phyloP scores from a whole-genome alignment of 495 filamentous ascomycete genomes.

The Penicillium crystallinum region DNA sequence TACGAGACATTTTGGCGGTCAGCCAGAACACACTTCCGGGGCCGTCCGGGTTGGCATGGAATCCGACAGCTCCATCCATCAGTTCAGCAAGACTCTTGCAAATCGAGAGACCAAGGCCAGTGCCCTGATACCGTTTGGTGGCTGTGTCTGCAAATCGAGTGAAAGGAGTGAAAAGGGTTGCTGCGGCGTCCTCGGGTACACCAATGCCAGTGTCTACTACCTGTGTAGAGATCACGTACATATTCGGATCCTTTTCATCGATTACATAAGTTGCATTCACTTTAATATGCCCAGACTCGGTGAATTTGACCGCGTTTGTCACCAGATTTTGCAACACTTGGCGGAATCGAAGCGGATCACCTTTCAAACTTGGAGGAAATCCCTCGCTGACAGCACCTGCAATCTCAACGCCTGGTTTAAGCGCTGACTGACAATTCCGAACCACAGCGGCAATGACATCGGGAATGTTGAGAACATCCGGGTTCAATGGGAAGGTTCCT shows the following conservation, averaged over 20 bases:
- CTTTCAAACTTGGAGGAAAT: constrained; percentile 39
- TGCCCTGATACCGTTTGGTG: constrained; percentile 71
- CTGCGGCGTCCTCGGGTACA: constrained; percentile 67
- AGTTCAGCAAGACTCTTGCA: constrained; percentile 74
- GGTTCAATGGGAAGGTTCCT: constrained; percentile 71
- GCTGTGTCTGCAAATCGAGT: constrained; percentile 79
- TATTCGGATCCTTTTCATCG: constrained; percentile 33
- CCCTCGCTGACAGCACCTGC: constrained; percentile 43
- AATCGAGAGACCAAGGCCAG: constrained; percentile 76
- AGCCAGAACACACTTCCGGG: constrained; percentile 59
- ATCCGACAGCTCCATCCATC: constrained; percentile 72
- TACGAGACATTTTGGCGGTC: constrained; percentile 45
- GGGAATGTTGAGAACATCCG: constrained; percentile 65
- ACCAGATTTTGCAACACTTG: constrained; percentile 83
- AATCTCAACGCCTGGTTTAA: constrained; percentile 56
- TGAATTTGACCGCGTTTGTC: constrained; percentile 90
- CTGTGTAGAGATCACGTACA: constrained; percentile 44
- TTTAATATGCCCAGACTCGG: constrained; percentile 63
- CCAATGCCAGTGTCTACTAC: constrained; percentile 83
- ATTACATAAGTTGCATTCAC: constrained; percentile 48
- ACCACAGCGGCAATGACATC: constrained; percentile 50
- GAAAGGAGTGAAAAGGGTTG: constrained; percentile 78
- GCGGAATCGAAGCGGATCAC: constrained; percentile 72
- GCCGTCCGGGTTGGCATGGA: constrained; percentile 47
- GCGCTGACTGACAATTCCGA: constrained; percentile 47